These are phyloP conservation scores for Cucumis hystrix DNA, from an alignment of 306 rosid genomes.

Conservation along the genomic window DNA sequence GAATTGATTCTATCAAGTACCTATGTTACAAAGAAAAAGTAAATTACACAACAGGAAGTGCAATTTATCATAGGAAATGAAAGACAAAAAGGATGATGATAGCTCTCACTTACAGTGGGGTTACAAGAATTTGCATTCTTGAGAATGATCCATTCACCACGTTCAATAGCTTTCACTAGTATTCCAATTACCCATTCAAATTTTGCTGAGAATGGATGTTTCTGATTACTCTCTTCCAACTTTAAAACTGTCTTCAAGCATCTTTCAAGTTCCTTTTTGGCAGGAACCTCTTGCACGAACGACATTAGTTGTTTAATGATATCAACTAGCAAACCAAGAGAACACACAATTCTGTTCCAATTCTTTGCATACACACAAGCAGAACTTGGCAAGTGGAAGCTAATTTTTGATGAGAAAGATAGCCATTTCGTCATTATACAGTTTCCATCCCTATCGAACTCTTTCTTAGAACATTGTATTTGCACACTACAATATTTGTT, in stretches of 20 bases:
- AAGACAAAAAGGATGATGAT: neutral
- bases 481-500: conserved; percentile 39
- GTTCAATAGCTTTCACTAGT: conserved; percentile 74
- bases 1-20: conserved; percentile 96
- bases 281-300: conserved; percentile 15
- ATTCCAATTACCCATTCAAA: conserved; percentile 87
- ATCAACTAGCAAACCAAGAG: conserved; percentile 40
- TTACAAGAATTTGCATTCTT: conserved; percentile 93
- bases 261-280: conserved; percentile 41
- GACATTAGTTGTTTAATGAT: conserved; percentile 43
- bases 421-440: conserved; percentile 42
- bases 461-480: conserved; percentile 25
- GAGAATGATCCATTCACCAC: conserved; percentile 87
- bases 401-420: conserved; percentile 24
- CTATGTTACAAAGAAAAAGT: conserved; percentile 14
- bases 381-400: conserved; percentile 22
- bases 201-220: conserved; percentile 38
- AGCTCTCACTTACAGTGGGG: conserved; percentile 55
- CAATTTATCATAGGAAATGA: neutral
- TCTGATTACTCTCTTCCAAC: conserved; percentile 39
- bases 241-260: conserved; percentile 36
- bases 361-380: conserved; percentile 23
- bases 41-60: neutral
- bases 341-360: conserved; percentile 28
- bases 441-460: conserved; percentile 15